Evolutionary conservation across 371 early-diverging fungal species (phyloP), one percentile per base, ranked within the genome.

Genomic region (Syncephalis plumigaleata): DNA sequence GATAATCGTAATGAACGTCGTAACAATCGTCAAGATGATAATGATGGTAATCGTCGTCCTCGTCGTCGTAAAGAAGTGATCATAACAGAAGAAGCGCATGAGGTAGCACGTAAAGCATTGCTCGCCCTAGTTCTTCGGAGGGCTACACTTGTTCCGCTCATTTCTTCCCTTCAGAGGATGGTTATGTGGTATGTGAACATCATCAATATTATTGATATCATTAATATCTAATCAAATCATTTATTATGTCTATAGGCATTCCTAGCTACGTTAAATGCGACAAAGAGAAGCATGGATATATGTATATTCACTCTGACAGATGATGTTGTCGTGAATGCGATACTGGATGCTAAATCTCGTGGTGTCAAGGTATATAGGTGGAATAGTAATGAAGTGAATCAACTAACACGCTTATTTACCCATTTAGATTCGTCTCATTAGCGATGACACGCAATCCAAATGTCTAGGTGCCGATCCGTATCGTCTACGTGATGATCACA

Each of bases 361-460:
- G 40, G 40, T 18, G 40, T 40, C 8, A 4, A 54, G 5, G 64
- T 66, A 39, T 56, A 66, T 24, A 67, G 31, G n/a, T n/a, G n/a
- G n/a, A n/a, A n/a, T n/a, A n/a, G n/a, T n/a, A n/a, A n/a, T 31
- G 4, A 31, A 4, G 11, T 11, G 31, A 4, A 31, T 31, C 31
- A 31, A 31, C 11, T 7, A 7, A 31, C 7, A 31, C 11, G 31
- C 31, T 31, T 7, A 31, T 31, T 31, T 7, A 31, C 4, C 31
- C 11, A 31, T 31, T 11, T 31, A 31, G 31, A 31, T 31, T 31
- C 31, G 31, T 31, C 31, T 66, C 24, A 58, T 78, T 50, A 65
- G 68, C 5, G 79, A 78, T 51, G 73, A 78, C 55, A 77, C 72
- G 24, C 77, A 78, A 58, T 56, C 68, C 55, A 61, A 40, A 49